Conservation (phyloP, 768 basidiomycete genomes). For the Mycena polygramma region DNA sequence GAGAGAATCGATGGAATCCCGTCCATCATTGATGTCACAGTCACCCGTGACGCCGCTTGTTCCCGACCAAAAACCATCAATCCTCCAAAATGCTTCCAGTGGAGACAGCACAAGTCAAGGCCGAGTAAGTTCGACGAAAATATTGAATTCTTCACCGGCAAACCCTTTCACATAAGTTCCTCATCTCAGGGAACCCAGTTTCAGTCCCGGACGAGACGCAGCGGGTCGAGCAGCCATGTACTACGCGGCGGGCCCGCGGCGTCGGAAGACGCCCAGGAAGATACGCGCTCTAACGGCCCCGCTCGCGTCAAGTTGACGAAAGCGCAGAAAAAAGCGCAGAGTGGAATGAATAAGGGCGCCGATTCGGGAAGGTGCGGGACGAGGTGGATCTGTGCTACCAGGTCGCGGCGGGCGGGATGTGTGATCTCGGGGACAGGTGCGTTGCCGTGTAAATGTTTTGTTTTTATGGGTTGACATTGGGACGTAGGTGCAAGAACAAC, state of each 20-base stretch:
- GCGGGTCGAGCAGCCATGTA: constrained; percentile 65
- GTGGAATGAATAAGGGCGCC: constrained; percentile 87
- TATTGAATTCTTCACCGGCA: neutral
- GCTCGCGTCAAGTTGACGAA: constrained; percentile 59
- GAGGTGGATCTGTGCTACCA: constrained; percentile 88
- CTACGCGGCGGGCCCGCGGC: constrained; percentile 44
- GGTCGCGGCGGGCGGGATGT: constrained; percentile 76
- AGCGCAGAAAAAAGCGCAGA: constrained; percentile 78
- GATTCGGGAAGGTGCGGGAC: constrained; percentile 83
- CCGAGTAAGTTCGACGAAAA: constrained; percentile 54
- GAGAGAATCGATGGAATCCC: too few relatives aligned
- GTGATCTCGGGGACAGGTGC: constrained; percentile 78
- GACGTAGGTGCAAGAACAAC: constrained; percentile 78
- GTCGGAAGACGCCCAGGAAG: constrained; percentile 40
- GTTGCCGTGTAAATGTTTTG: too few relatives aligned
- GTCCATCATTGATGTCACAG: too few relatives aligned
- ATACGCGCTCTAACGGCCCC: constrained; percentile 42
- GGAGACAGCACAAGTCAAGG: constrained; percentile 69
- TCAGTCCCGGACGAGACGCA: constrained; percentile 65
- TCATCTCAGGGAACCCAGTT: constrained; percentile 47
- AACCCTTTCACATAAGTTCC: constrained; percentile 49
- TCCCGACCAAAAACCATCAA: constrained; percentile 3
- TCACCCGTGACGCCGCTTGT: neutral
- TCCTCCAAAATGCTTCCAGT: constrained; percentile 38
- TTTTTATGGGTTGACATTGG: too few relatives aligned